Percentiles rank a stretch among this genome's conserved stretches.
Conservation (phyloP, 345 rosid genomes). For the Combretum micranthum region DNA sequence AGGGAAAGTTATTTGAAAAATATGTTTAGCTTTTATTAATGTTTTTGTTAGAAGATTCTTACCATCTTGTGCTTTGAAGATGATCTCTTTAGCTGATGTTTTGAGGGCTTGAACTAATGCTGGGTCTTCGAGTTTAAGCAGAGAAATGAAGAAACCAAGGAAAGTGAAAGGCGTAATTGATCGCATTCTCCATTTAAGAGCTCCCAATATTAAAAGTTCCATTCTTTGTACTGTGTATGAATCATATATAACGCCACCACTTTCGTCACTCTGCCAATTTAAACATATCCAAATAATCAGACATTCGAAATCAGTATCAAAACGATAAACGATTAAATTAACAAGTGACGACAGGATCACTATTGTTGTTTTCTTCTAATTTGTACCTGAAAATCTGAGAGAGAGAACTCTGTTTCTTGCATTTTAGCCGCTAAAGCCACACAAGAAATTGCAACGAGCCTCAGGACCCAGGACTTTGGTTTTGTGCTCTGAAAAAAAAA, state of each 20-base stretch:
- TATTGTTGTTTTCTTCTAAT: background rate
- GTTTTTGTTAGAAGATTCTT: background rate
- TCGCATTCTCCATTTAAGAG: conserved; percentile 87
- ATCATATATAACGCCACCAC: conserved; percentile 39
- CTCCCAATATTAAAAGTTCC: conserved; percentile 68
- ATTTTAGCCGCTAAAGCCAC: conserved; percentile 69
- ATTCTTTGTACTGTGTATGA: conserved; percentile 50
- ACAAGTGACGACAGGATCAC: background rate
- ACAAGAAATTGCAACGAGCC: conserved; percentile 65
- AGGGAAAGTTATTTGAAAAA: background rate
- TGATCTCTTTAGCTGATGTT: conserved; percentile 49
- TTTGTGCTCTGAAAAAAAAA: conserved; percentile 2
- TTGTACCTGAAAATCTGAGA: conserved; percentile 41
- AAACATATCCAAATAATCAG: background rate
- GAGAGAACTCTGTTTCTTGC: conserved; percentile 43
- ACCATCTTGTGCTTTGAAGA: conserved; percentile 63
- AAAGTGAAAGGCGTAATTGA: conserved; percentile 86
- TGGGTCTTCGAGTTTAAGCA: conserved; percentile 47
- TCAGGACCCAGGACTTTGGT: conserved; percentile 48
- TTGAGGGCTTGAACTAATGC: conserved; percentile 36
- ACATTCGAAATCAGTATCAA: background rate
- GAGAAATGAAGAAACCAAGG: conserved; percentile 42
- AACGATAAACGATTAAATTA: too few relatives aligned
- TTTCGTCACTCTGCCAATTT: conserved; percentile 26
- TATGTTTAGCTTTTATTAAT: background rate